These are phyloP conservation scores for Noccaea bulbosa DNA, from an alignment of 345 rosid species.

Conservation along the genomic window DNA sequence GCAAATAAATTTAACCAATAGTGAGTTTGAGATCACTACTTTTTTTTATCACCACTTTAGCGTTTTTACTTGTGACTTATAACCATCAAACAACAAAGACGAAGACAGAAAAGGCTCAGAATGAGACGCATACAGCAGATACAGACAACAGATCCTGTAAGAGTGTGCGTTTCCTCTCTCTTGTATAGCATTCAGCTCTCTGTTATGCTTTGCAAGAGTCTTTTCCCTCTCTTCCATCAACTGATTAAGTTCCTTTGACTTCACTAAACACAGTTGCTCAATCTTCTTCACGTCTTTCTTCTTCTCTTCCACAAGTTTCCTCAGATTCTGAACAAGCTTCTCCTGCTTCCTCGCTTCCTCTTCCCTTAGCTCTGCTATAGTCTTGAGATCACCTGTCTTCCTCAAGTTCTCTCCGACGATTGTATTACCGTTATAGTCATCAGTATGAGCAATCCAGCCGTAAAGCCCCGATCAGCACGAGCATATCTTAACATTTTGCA, in stretches of 20 bases:
- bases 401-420: constrained; percentile 77
- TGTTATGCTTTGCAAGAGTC: constrained; percentile 72
- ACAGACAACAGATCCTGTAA: too few relatives aligned
- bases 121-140: too few relatives aligned
- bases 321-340: constrained; percentile 68
- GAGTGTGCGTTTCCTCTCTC: constrained; percentile 53
- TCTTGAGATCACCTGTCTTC: constrained; percentile 72
- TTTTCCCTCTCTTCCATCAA: constrained; percentile 72
- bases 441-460: constrained; percentile 90
- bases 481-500: too few relatives aligned
- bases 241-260: constrained; percentile 52
- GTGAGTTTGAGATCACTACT: too few relatives aligned
- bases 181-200: constrained; percentile 71
- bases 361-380: constrained; percentile 74
- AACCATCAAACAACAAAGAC: too few relatives aligned
- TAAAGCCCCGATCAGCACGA: constrained; percentile 74
- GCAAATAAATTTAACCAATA: too few relatives aligned
- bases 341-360: constrained; percentile 84
- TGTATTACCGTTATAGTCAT: constrained; percentile 67
- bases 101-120: too few relatives aligned
- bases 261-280: constrained; percentile 54
- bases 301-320: constrained; percentile 64
- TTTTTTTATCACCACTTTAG: too few relatives aligned
- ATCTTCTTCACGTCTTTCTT: constrained; percentile 62
- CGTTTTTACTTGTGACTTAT: too few relatives aligned